phyloP scores from a whole-genome alignment of 177 flowering plant genomes.

The Vitis hybrid region DNA sequence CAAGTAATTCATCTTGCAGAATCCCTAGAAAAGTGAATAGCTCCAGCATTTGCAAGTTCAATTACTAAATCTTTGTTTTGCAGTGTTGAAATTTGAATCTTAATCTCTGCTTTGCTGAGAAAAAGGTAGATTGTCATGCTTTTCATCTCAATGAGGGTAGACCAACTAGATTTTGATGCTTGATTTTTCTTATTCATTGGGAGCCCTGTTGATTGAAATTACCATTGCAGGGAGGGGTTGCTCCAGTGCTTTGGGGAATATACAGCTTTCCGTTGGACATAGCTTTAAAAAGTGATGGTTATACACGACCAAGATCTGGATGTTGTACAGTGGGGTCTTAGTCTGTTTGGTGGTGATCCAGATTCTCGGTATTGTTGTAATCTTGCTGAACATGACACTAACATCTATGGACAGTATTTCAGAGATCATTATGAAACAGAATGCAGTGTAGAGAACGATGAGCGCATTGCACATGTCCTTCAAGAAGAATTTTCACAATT shows the following conservation, averaged over 20 bases:
- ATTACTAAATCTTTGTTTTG: no score
- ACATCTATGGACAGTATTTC: constrained; percentile 24
- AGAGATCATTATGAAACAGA: constrained; percentile 28
- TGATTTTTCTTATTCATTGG: neutral
- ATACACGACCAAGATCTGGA: constrained; percentile 37
- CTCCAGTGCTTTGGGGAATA: neutral
- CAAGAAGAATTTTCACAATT: constrained; percentile 57
- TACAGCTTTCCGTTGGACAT: constrained; percentile 2
- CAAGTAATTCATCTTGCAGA: no score
- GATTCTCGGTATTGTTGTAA: constrained; percentile 24
- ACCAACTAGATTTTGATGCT: no score
- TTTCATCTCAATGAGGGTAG: no score
- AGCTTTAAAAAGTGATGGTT: constrained; percentile 16
- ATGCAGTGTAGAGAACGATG: constrained; percentile 48
- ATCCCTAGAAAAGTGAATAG: no score
- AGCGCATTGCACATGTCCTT: constrained; percentile 49
- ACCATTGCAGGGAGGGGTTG: neutral
- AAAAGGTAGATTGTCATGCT: no score
- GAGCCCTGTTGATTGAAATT: neutral
- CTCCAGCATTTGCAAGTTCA: no score
- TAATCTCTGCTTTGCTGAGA: no score
- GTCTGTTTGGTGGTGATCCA: constrained; percentile 36
- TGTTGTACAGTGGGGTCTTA: constrained; percentile 41
- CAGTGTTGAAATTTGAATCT: no score
- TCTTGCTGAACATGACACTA: constrained; percentile 20